Conservation (phyloP, 2,329 filamentous ascomycete species). For the Colletotrichum incanum region DNA sequence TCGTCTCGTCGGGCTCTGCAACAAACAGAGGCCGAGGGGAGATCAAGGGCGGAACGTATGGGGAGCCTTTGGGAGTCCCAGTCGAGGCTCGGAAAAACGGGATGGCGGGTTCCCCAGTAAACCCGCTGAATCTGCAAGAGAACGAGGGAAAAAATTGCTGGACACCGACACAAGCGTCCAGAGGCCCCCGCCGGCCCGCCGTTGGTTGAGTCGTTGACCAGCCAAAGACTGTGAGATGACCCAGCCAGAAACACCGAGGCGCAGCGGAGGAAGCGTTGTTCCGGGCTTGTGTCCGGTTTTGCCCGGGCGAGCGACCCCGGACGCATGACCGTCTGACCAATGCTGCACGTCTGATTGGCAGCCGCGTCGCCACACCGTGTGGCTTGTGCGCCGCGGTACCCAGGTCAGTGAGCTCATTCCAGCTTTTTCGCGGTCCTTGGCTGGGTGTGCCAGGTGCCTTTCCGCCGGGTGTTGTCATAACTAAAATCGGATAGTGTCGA, state of each 20-base stretch:
- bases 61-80: conserved; percentile 18
- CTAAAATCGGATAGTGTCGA: conserved; percentile 54
- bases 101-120: neutral
- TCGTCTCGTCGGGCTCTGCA: conserved; percentile 24
- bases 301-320: conserved; percentile 39
- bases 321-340: conserved; percentile 39
- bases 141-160: conserved; percentile 7
- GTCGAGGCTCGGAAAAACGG: conserved; percentile 26
- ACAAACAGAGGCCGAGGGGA: conserved; percentile 27
- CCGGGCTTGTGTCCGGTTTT: conserved; percentile 42
- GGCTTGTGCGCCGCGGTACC: conserved; percentile 48
- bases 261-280: conserved; percentile 40
- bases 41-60: conserved; percentile 6
- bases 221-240: conserved; percentile 2
- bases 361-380: conserved; percentile 49
- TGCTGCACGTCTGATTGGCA: conserved; percentile 56
- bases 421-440: conserved; percentile 37
- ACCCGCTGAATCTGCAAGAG: conserved; percentile 10
- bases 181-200: conserved; percentile 28
- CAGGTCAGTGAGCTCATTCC: conserved; percentile 50
- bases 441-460: conserved; percentile 44
- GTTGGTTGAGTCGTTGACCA: conserved; percentile 4
- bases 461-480: conserved; percentile 57
- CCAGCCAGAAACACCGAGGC: conserved; percentile 32
- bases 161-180: conserved; percentile 4